A percentile compares a stretch with the other conserved stretches of the same genome.
These are phyloP conservation scores for Exophiala phaeomuriformis DNA, from an alignment of 2,329 filamentous ascomycete species.

Conservation along the genomic window DNA sequence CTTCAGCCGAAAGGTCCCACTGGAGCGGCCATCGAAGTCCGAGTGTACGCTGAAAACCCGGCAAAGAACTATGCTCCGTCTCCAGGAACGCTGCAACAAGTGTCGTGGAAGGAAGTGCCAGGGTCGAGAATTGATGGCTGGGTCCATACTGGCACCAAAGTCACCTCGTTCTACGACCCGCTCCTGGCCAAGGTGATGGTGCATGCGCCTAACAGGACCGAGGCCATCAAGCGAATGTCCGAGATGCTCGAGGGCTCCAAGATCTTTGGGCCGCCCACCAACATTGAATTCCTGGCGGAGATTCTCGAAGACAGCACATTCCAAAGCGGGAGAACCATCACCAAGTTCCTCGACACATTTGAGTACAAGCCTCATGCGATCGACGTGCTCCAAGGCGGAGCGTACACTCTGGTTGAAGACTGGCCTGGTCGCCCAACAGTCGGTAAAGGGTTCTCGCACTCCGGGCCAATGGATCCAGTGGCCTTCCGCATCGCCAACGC, in stretches of 20 bases:
- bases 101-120: conserved; percentile 47
- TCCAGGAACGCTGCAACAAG: conserved; percentile 51
- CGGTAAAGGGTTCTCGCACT: conserved; percentile 52
- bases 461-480: conserved; percentile 57
- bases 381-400: conserved; percentile 50
- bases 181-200: conserved; percentile 54
- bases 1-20: conserved; percentile 40
- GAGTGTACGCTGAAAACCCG: conserved; percentile 54
- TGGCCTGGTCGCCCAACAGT: conserved; percentile 50
- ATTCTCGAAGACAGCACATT: conserved; percentile 46
- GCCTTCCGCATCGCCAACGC: conserved; percentile 53
- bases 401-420: conserved; percentile 54
- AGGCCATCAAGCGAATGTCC: conserved; percentile 42
- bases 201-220: conserved; percentile 38
- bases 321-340: conserved; percentile 47
- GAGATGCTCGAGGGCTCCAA: conserved; percentile 40
- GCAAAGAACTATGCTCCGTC: conserved; percentile 52
- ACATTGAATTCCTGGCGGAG: conserved; percentile 49
- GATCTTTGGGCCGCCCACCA: conserved; percentile 50
- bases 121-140: conserved; percentile 56
- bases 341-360: conserved; percentile 50
- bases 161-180: conserved; percentile 54
- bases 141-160: conserved; percentile 51
- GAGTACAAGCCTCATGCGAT: conserved; percentile 46
- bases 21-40: conserved; percentile 47